These are phyloP conservation scores for Neofusicoccum laricinum DNA, from an alignment of 2,329 filamentous ascomycete species.

Conservation along the genomic window DNA sequence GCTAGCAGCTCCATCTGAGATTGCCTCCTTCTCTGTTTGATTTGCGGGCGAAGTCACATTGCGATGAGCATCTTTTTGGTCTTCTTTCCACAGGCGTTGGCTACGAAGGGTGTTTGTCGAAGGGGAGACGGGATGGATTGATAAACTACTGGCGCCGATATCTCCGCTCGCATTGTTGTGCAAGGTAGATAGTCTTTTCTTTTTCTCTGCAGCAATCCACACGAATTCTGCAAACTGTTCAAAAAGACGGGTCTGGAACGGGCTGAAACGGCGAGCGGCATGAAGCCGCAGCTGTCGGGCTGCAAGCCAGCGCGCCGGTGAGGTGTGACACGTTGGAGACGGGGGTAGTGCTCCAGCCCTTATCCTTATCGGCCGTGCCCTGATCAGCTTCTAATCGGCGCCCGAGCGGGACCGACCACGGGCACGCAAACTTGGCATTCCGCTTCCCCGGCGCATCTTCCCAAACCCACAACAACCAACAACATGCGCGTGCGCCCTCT, in stretches of 20 bases:
- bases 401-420: neutral
- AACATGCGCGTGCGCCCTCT: neutral
- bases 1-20: neutral
- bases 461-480: conserved; percentile 13
- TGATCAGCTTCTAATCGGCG: conserved; percentile 1
- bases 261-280: neutral
- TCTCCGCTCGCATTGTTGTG: conserved; percentile 5
- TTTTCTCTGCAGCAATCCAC: neutral
- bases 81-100: neutral
- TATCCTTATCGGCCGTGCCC: conserved; percentile 10
- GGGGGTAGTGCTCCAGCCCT: neutral
- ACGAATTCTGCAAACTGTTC: neutral
- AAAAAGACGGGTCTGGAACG: neutral
- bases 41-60: neutral
- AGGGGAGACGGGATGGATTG: neutral
- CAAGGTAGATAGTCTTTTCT: conserved; percentile 1
- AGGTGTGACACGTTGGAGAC: neutral
- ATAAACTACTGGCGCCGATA: neutral
- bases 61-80: neutral
- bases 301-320: neutral
- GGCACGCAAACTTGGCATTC: conserved; percentile 5
- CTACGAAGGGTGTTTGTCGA: neutral
- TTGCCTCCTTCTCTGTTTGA: neutral
- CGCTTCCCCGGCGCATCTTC: conserved; percentile 13
- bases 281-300: neutral